Evolutionary conservation across 2,329 filamentous ascomycete genomes (phyloP), one percentile per base, ranked within the genome.

Genomic region (Byssochlamys sp.): DNA sequence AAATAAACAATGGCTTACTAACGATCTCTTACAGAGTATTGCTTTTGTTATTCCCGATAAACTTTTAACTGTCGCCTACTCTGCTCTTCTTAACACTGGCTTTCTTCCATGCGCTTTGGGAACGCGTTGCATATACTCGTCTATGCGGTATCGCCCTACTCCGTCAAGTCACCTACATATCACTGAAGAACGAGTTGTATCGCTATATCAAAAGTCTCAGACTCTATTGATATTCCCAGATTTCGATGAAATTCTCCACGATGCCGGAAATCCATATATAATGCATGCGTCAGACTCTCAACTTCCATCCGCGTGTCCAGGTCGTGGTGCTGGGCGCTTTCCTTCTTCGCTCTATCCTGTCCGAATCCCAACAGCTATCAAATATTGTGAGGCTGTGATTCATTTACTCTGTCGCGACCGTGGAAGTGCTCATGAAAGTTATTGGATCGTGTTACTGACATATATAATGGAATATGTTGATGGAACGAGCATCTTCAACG

Each of bases 381-480:
- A 27, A 50, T 65, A 62, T 35, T 63, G 59, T 45, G 62, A 66
- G 55, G 58, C 62, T 45, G 9, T 66, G 9, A 65, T 65, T 19
- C 31, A 58, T 51, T 58, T 65, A 24, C 51, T 63, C 58, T 66
- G 62, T 60, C 62, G 60, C 26, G 61, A 64, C 57, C 49, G 58
- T 19, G 60, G 14, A 12, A 62, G 31, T 54, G 5, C 25, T 29
- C 53, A 49, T 53, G 48, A 58, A 54, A 51, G 11, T 27, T 64
- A 65, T 50, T 65, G 63, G 63, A 57, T 65, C 58, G 55, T 58
- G 27, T 58, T 64, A 28, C 56, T 66, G 29, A 62, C 60, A 0
- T 67, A 67, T 56, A 59, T 65, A 28, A 2, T 62, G 9, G 63
- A 63, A 56, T 67, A 58, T 49, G 57, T 65, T 53, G 61, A 64